Conservation (phyloP, 768 basidiomycete species). For the Boletus pseudopeckii region DNA sequence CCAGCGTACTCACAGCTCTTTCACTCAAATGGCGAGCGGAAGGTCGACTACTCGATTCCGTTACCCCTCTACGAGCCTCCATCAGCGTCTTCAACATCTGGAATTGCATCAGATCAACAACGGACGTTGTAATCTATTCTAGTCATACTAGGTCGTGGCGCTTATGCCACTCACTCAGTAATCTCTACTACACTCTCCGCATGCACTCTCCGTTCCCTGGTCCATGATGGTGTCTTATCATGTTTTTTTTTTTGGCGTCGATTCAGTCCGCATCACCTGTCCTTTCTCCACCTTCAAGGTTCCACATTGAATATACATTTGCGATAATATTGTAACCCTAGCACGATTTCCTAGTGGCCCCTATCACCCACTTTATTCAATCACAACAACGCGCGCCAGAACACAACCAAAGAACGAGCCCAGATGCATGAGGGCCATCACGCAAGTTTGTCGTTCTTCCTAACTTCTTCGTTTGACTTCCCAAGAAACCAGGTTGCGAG, state of each 20-base stretch:
- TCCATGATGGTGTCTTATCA: background rate
- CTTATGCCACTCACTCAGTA: background rate
- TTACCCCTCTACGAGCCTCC: conserved; percentile 61
- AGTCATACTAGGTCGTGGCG: background rate
- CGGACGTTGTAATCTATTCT: conserved; percentile 3
- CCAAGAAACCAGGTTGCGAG: conserved; percentile 25
- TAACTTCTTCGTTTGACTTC: conserved; percentile 20
- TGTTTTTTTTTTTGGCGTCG: conserved; percentile 1
- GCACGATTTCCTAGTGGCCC: background rate
- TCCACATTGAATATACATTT: background rate
- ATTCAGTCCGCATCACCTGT: conserved; percentile 10
- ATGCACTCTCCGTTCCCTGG: background rate
- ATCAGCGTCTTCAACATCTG: conserved; percentile 2
- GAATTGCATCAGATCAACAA: conserved; percentile 1
- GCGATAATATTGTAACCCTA: background rate
- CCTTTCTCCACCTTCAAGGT: background rate
- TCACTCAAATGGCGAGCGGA: conserved; percentile 67
- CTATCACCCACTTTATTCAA: too few relatives aligned
- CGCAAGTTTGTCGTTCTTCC: conserved; percentile 16
- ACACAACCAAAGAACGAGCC: too few relatives aligned
- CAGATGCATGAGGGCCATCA: too few relatives aligned
- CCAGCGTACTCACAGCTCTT: conserved; percentile 81
- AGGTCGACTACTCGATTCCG: conserved; percentile 60
- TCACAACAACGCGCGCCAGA: too few relatives aligned
- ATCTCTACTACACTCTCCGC: background rate